A percentile compares a stretch with the other conserved stretches of the same genome.
These are phyloP conservation scores for Carex kokanica DNA, from an alignment of 176 grass and related monocot genomes.

Conservation along the genomic window DNA sequence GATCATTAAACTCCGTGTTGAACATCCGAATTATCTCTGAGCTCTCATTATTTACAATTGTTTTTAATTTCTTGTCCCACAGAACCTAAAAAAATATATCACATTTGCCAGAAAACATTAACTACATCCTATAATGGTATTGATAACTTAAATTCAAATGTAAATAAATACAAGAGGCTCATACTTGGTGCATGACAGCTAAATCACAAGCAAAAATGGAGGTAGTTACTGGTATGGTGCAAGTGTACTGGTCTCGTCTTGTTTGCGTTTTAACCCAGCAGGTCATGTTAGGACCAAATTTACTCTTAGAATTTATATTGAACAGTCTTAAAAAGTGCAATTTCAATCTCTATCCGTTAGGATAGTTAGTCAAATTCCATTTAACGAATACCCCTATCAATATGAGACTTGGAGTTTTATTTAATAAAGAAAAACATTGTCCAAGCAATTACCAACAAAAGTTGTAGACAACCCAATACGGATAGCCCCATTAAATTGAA, in stretches of 20 bases:
- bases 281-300: background rate
- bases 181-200: background rate
- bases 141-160: background rate
- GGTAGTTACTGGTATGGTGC: background rate
- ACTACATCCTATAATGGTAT: background rate
- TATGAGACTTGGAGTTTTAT: background rate
- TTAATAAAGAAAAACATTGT: background rate
- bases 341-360: background rate
- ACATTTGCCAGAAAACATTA: background rate
- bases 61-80: constrained; percentile 88
- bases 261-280: background rate
- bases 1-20: constrained; percentile 71
- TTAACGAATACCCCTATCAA: background rate
- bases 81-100: constrained; percentile 45
- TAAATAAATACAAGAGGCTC: background rate
- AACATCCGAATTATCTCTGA: constrained; percentile 93
- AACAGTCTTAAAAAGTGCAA: background rate
- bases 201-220: background rate
- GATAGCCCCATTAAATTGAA: background rate
- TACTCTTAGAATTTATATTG: background rate
- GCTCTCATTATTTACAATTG: constrained; percentile 96
- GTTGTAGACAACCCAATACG: background rate
- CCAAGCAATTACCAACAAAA: background rate
- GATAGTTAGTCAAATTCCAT: background rate
- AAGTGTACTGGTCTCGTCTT: background rate